These are phyloP conservation scores for Trichoderma atroviride DNA, from an alignment of 2,329 filamentous ascomycete genomes.

Conservation along the genomic window DNA sequence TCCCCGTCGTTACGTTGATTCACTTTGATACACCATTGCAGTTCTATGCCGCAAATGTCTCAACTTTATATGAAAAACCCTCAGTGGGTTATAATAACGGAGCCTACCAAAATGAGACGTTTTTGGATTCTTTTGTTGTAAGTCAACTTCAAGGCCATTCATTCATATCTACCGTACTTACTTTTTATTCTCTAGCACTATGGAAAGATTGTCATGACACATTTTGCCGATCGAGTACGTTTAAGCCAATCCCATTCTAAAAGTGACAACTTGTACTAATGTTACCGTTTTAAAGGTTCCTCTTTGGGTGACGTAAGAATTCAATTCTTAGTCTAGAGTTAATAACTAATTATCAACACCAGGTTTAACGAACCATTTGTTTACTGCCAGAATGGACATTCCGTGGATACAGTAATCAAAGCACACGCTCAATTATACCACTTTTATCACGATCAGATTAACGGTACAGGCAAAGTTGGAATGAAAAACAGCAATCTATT, in stretches of 20 bases:
- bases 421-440: slow-evolving; percentile 53
- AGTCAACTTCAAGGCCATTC: not conserved
- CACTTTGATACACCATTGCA: slow-evolving; percentile 53
- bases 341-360: slow-evolving; percentile 42
- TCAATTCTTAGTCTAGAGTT: not conserved
- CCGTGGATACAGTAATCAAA: slow-evolving; percentile 47
- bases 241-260: not conserved
- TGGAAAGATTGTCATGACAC: slow-evolving; percentile 53
- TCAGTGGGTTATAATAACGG: slow-evolving; percentile 39
- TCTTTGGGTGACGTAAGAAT: not conserved
- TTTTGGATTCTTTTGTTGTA: slow-evolving; percentile 51
- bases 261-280: slow-evolving; percentile 18
- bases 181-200: slow-evolving; percentile 43
- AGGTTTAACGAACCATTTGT: slow-evolving; percentile 58
- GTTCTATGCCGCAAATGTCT: slow-evolving; percentile 44
- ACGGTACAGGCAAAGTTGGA: slow-evolving; percentile 47
- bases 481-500: slow-evolving; percentile 57
- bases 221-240: slow-evolving; percentile 55
- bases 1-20: slow-evolving; percentile 51
- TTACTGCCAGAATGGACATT: slow-evolving; percentile 44
- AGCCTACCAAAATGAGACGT: slow-evolving; percentile 50
- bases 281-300: not conserved
- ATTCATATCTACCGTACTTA: not conserved
- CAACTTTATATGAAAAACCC: not conserved
- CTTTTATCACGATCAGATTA: slow-evolving; percentile 58